phyloP scores from a whole-genome alignment of 257 asterid species.

The Solanum medicagineum region DNA sequence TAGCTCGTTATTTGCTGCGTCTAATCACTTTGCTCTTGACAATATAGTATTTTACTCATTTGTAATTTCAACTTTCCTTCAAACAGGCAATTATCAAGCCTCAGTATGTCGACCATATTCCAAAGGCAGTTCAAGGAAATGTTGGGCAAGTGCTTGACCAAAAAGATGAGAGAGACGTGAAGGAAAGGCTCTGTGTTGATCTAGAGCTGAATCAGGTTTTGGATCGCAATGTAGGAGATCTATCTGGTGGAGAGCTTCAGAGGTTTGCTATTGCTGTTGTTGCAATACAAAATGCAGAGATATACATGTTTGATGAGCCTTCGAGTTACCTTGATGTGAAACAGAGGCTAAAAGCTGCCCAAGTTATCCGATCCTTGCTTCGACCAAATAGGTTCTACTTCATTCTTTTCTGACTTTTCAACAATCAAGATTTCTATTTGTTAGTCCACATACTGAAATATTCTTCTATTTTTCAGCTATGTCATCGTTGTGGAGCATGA shows the following conservation, averaged over 20 bases:
- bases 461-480: slow-evolving; percentile 37
- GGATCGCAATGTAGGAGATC: slow-evolving; percentile 95
- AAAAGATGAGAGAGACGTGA: slow-evolving; percentile 87
- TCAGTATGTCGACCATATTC: slow-evolving; percentile 95
- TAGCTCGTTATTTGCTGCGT: background rate
- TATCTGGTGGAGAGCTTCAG: slow-evolving; percentile 99
- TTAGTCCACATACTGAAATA: background rate
- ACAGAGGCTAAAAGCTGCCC: slow-evolving; percentile 98
- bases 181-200: slow-evolving; percentile 55
- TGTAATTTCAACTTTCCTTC: background rate
- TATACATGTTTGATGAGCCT: slow-evolving; percentile 98
- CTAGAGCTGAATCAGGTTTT: slow-evolving; percentile 88
- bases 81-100: slow-evolving; percentile 92
- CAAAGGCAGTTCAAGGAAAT: slow-evolving; percentile 99
- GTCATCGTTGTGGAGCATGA: slow-evolving; percentile 98
- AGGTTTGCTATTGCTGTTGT: slow-evolving; percentile 98
- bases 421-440: background rate
- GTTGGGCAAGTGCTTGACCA: slow-evolving; percentile 95
- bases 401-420: background rate
- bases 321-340: slow-evolving; percentile 98
- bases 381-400: slow-evolving; percentile 63
- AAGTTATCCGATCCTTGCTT: slow-evolving; percentile 90
- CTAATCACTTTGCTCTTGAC: background rate
- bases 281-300: slow-evolving; percentile 89
- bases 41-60: background rate